Conservation (phyloP, 148 eudicot species). For the Oxyria digyna region DNA sequence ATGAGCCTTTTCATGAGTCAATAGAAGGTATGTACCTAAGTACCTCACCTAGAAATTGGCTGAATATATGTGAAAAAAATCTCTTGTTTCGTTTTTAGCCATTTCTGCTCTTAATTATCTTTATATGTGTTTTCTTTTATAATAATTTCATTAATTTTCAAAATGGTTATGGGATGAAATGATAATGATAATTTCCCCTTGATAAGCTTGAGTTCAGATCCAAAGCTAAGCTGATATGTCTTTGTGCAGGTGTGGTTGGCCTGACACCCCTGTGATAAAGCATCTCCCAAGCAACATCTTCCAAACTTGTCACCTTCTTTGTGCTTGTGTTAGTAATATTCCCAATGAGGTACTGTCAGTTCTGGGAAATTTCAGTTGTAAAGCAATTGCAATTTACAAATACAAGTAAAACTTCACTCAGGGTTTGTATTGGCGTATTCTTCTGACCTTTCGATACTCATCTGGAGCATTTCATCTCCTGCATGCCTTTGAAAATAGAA, state of each 20-base stretch:
- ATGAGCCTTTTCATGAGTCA: background rate
- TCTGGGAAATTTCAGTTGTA: background rate
- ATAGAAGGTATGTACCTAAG: background rate
- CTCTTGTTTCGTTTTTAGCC: no score
- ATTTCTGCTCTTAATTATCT: no score
- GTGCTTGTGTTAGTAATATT: background rate
- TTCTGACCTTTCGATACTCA: background rate
- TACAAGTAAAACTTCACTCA: background rate
- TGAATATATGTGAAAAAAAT: no score
- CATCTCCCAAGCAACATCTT: background rate
- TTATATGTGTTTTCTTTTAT: no score
- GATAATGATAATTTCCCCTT: no score
- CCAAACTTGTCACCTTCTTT: background rate
- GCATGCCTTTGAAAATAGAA: background rate
- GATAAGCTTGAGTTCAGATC: no score
- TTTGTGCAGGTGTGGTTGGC: slow-evolving; percentile 3
- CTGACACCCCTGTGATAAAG: background rate
- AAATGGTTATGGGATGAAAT: background rate
- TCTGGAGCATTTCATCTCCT: slow-evolving; percentile 3
- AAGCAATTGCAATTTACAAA: background rate
- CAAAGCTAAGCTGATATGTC: background rate
- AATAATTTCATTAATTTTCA: no score
- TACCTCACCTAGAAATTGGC: no score
- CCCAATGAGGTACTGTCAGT: background rate
- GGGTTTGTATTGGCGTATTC: background rate